phyloP scores from a whole-genome alignment of 306 rosid genomes.

The Parietaria judaica region DNA sequence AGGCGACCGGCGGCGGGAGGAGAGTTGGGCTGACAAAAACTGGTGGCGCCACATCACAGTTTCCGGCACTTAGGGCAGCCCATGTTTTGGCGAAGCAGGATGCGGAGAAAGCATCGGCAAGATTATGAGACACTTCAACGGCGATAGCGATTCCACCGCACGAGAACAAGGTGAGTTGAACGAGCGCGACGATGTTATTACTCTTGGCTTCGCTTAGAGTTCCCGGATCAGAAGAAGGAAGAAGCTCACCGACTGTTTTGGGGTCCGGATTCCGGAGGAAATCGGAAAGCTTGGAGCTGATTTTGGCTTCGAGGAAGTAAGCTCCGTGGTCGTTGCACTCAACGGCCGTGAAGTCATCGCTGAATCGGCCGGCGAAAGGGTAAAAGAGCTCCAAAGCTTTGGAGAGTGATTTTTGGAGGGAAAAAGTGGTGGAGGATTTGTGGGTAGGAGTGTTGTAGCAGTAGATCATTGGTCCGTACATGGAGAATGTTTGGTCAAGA shows the following conservation, averaged over 20 bases:
- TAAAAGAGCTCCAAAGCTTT: conserved; percentile 22
- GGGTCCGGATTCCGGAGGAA: too few relatives aligned
- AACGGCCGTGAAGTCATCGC: conserved; percentile 7
- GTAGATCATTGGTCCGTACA: background rate
- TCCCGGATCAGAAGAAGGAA: background rate
- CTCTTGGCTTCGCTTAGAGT: background rate
- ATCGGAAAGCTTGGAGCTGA: too few relatives aligned
- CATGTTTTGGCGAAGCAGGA: conserved; percentile 22
- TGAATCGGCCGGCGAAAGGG: conserved; percentile 37
- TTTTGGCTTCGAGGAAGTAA: too few relatives aligned
- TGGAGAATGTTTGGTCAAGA: conserved; percentile 16
- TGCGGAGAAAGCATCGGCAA: conserved; percentile 28
- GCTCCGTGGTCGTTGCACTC: too few relatives aligned
- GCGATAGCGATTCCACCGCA: conserved; percentile 34
- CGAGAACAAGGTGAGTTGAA: conserved; percentile 24
- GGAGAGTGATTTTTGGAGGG: conserved; percentile 18
- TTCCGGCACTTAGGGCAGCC: conserved; percentile 10
- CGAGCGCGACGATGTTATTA: background rate
- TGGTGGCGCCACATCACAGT: background rate
- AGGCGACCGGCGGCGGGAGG: background rate
- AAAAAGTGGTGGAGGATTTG: background rate
- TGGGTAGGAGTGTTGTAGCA: conserved; percentile 14
- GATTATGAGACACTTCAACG: conserved; percentile 26
- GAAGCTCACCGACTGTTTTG: too few relatives aligned
- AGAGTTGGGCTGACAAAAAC: conserved; percentile 5